phyloP scores from a whole-genome alignment of 2,329 filamentous ascomycete genomes.

The Verticillium nubilum region DNA sequence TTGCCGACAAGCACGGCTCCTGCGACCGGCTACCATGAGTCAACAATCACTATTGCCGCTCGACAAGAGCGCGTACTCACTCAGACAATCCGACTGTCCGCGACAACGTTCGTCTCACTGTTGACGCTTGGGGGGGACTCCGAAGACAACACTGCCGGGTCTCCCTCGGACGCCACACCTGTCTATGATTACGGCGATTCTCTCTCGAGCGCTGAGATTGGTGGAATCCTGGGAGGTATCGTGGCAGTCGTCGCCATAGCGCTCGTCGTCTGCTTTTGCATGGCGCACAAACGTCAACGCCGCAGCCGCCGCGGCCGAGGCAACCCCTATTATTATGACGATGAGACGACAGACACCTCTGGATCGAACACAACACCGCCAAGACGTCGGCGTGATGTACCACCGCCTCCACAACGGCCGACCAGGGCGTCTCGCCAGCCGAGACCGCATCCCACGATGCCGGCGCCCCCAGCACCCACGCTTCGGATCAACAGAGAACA shows the following conservation, averaged over 20 bases:
- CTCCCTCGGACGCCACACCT: neutral
- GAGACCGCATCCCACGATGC: neutral
- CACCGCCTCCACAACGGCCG: neutral
- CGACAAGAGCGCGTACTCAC: constrained; percentile 17
- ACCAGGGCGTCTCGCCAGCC: neutral
- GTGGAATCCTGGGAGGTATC: constrained; percentile 33
- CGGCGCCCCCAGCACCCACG: neutral
- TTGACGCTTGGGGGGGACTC: constrained; percentile 22
- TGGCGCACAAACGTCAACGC: constrained; percentile 1
- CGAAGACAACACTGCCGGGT: constrained; percentile 10
- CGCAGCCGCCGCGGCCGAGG: neutral
- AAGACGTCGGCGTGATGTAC: neutral
- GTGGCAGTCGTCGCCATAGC: constrained; percentile 29
- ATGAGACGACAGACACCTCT: neutral
- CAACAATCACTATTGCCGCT: neutral
- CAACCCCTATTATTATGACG: neutral
- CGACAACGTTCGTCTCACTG: constrained; percentile 29
- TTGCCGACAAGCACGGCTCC: neutral
- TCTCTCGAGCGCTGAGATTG: constrained; percentile 30
- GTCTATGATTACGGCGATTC: constrained; percentile 7
- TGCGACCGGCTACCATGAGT: neutral
- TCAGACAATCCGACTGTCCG: constrained; percentile 26
- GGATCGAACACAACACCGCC: neutral
- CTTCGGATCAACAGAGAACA: neutral
- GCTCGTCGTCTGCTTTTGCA: constrained; percentile 26